Conservation (phyloP, 1,284 basidiomycete species). For the Moesziomyces aphidis region DNA sequence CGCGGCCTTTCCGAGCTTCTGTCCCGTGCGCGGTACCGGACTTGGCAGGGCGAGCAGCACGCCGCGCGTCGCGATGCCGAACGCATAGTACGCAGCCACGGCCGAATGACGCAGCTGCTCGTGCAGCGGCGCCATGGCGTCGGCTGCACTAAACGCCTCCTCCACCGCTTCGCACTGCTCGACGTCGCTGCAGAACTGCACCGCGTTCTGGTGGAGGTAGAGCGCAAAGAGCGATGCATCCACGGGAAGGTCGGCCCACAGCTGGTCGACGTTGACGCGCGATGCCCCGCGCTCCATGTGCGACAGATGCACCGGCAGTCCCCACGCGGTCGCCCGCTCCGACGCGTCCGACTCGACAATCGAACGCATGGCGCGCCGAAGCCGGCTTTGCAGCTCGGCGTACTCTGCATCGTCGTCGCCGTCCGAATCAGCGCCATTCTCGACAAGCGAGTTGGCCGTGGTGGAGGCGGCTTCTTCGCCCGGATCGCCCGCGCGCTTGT, state of each 20-base stretch:
- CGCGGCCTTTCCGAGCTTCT: conserved; percentile 76
- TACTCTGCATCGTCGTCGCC: conserved; percentile 3
- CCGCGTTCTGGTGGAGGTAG: conserved; percentile 93
- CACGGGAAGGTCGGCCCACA: conserved; percentile 88
- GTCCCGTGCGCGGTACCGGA: conserved; percentile 79
- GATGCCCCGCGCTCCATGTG: conserved; percentile 74
- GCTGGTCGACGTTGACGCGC: conserved; percentile 39
- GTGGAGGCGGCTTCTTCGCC: conserved; percentile 24
- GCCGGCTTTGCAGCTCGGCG: conserved; percentile 1
- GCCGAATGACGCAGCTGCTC: conserved; percentile 74
- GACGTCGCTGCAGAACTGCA: conserved; percentile 81
- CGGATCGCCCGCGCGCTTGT: conserved; percentile 78
- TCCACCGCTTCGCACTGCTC: conserved; percentile 79
- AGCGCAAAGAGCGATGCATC: conserved; percentile 87
- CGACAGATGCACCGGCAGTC: conserved; percentile 72
- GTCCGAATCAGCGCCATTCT: background rate
- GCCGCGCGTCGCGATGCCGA: conserved; percentile 82
- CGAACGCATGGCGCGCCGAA: conserved; percentile 16
- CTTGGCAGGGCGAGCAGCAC: conserved; percentile 85
- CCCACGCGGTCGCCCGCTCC: background rate
- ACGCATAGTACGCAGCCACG: conserved; percentile 82
- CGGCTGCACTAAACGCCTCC: conserved; percentile 84
- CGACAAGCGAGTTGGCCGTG: background rate
- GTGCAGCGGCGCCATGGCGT: conserved; percentile 73
- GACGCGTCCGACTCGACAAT: conserved; percentile 8